These are phyloP conservation scores for Ganoderma resinaceum DNA, from an alignment of 1,284 basidiomycete genomes.

Conservation along the genomic window DNA sequence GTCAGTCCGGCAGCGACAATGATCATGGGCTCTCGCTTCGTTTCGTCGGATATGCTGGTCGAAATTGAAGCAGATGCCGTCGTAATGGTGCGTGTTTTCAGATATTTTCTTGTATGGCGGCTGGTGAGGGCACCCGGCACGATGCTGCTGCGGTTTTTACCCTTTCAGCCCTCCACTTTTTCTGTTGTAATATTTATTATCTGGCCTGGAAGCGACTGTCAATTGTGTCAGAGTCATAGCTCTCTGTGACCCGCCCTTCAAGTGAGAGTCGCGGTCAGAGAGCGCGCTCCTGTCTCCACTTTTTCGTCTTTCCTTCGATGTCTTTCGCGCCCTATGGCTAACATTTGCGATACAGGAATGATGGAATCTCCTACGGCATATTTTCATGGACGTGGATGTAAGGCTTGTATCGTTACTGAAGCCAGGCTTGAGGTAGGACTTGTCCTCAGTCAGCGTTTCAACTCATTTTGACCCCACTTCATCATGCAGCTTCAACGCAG, in stretches of 20 bases:
- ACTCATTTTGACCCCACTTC: neutral
- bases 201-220: neutral
- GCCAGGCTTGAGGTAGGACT: neutral
- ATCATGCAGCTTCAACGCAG: neutral
- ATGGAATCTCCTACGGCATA: neutral
- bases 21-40: slow-evolving; percentile 54
- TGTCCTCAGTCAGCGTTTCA: neutral
- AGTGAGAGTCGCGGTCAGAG: neutral
- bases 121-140: neutral
- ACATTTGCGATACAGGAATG: neutral
- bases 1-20: slow-evolving; percentile 56
- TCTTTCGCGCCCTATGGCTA: neutral
- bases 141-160: neutral
- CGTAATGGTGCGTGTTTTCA: slow-evolving; percentile 26
- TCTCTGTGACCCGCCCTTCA: neutral
- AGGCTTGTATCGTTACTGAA: neutral
- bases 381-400: neutral
- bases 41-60: slow-evolving; percentile 53
- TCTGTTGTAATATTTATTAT: neutral
- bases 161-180: neutral
- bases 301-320: neutral
- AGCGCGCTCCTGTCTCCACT: neutral
- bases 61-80: slow-evolving; percentile 58
- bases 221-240: neutral
- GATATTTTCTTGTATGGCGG: neutral